phyloP scores from a whole-genome alignment of 2,329 filamentous ascomycete species.

The Balansia obtecta region DNA sequence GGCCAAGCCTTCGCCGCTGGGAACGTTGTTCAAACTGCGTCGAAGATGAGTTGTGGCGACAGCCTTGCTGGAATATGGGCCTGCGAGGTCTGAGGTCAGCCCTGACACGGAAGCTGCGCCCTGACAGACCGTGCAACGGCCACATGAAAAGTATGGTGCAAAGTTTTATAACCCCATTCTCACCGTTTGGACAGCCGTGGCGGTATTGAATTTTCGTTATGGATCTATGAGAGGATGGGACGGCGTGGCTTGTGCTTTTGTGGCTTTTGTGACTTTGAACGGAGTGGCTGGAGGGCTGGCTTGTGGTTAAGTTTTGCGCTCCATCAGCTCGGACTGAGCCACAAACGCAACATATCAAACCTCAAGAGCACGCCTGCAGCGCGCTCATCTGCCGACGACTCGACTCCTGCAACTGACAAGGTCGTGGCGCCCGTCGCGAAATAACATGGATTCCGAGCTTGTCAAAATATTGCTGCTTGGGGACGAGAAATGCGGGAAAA shows the following conservation, averaged over 20 bases:
- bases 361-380: background rate
- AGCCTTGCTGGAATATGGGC: background rate
- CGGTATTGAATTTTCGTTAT: conserved; percentile 1
- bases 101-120: conserved; percentile 15
- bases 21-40: background rate
- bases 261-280: too few relatives aligned
- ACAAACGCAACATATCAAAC: background rate
- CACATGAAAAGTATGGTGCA: conserved; percentile 15
- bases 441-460: conserved; percentile 32
- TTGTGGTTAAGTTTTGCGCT: background rate
- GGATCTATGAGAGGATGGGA: background rate
- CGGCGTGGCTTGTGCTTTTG: background rate
- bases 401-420: background rate
- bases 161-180: conserved; percentile 1
- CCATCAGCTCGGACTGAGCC: background rate
- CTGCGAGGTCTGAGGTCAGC: conserved; percentile 8
- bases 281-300: background rate
- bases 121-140: conserved; percentile 13
- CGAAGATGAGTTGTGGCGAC: conserved; percentile 7
- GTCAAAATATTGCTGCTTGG: conserved; percentile 46
- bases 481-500: conserved; percentile 47
- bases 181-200: background rate
- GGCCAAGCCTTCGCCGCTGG: background rate
- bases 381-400: background rate
- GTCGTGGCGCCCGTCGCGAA: background rate